Evolutionary conservation across 1,284 basidiomycete genomes (phyloP).

Genomic region (Mycena sp.): DNA sequence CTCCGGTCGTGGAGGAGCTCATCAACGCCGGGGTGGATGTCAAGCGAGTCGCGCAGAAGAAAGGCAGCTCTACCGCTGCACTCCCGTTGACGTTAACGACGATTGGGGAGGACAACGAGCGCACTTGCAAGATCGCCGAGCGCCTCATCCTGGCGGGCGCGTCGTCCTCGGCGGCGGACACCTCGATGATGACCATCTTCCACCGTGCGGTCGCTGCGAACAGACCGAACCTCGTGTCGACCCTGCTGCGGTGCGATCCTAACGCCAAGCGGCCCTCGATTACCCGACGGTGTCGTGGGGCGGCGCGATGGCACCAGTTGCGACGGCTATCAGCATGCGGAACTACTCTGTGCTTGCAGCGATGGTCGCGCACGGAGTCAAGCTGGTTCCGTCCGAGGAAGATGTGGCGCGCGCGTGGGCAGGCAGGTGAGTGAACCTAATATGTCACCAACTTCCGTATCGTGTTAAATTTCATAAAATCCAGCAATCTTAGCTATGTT

Average conservation of each 20-base stretch:
- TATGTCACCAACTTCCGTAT: no score
- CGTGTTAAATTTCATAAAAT: no score
- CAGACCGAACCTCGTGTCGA: slow-evolving; percentile 53
- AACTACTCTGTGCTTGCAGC: slow-evolving; percentile 50
- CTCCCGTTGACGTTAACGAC: slow-evolving; percentile 61
- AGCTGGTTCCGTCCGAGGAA: slow-evolving; percentile 35
- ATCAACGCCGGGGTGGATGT: slow-evolving; percentile 56
- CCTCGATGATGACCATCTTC: slow-evolving; percentile 56
- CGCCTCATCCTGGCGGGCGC: slow-evolving; percentile 58
- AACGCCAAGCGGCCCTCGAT: slow-evolving; percentile 57
- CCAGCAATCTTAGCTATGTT: slow-evolving; percentile 3
- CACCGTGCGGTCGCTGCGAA: slow-evolving; percentile 52
- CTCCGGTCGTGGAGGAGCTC: slow-evolving; percentile 55
- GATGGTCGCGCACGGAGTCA: slow-evolving; percentile 52
- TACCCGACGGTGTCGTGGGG: slow-evolving; percentile 45
- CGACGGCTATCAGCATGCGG: slow-evolving; percentile 44
- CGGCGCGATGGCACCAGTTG: slow-evolving; percentile 46
- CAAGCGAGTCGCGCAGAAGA: slow-evolving; percentile 42
- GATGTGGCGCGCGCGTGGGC: slow-evolving; percentile 41
- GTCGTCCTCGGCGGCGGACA: slow-evolving; percentile 58
- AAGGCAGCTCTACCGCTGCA: slow-evolving; percentile 37
- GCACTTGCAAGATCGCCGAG: slow-evolving; percentile 53
- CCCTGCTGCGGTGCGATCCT: slow-evolving; percentile 58
- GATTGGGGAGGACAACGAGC: slow-evolving; percentile 55
- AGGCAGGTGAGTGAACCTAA: slow-evolving; percentile 38